Base-by-base conservation (phyloP, 192 early-diverging fungal genomes). In the Podila verticillata region DNA sequence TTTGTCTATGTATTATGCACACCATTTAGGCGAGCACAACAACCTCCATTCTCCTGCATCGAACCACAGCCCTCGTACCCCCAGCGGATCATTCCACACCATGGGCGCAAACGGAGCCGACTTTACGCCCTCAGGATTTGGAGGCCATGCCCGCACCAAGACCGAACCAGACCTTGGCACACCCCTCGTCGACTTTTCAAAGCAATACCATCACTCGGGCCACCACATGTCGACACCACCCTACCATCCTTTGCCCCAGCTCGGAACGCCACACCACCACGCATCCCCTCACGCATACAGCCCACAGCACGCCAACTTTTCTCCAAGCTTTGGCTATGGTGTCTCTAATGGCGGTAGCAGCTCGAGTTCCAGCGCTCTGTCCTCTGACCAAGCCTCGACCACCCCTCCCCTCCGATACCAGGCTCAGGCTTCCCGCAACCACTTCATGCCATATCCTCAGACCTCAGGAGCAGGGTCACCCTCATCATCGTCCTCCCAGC, bases 81-180 rank as follows among this genome's bases (percentile, higher is more conserved):
- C 77, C 26, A 80, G 69, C 48, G 77, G 77, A n/a, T 51, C 77
- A 22, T 80, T 80, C 70, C 77, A 80, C 28, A 80, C 77, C 36
- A 80, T 80, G 77, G 70, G 70, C 24, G 70, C 77, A 65, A 80
- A 80, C 29, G 77, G 77, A 29, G 65, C 77, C 39, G 77, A 80
- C 49, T 80, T 80, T 60, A 72, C 75, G 3, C 54, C 77, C 34
- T 60, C 77, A 15, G 77, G 77, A 32, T 80, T 80, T 31, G 64
- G 60, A 28, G 57, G 34, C 44, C 77, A 80, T 54, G 66, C 72
- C 15, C 77, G 77, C 10, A 60, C 77, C 32, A 80, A 80, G 77
- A 59, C 60, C 22, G 77, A 80, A 57, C 61, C 77, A 19, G 77
- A 72, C 36, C 77, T 80, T 12, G 75, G 57, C 26, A 20, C 75